phyloP scores from a whole-genome alignment of 371 early-diverging fungal species.

The Paraphysoderma sedebokerense region DNA sequence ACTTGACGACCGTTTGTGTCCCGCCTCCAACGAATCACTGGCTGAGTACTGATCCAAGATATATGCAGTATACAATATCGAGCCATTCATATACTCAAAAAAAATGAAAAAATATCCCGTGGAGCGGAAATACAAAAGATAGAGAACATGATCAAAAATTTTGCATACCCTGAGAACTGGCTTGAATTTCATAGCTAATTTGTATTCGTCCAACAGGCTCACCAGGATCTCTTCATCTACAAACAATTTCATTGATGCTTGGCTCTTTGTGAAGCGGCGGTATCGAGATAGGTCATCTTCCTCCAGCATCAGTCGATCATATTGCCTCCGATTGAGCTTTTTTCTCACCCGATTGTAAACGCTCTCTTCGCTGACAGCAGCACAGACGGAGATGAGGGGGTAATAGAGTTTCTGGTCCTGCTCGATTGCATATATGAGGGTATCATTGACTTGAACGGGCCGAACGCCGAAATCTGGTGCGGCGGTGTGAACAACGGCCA shows the following conservation, averaged over 20 bases:
- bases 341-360: not conserved
- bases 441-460: not conserved
- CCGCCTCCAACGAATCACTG: too few species aligned
- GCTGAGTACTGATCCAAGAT: too few species aligned
- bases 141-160: too few species aligned
- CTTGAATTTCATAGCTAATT: not conserved
- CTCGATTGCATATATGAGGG: not conserved
- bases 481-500: too few species aligned
- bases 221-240: not conserved
- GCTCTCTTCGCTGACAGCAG: not conserved
- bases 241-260: not conserved
- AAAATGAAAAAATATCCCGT: too few species aligned
- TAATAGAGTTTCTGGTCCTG: not conserved
- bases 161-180: not conserved
- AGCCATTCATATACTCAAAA: not conserved
- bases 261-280: not conserved
- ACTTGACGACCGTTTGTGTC: too few species aligned
- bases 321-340: not conserved
- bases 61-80: too few species aligned
- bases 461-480: not conserved
- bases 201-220: not conserved
- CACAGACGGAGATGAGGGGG: not conserved
- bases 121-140: too few species aligned
- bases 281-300: not conserved
- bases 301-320: not conserved